Evolutionary conservation across 192 early-diverging fungal genomes (phyloP).

Genomic region (Funneliformis geosporum): DNA sequence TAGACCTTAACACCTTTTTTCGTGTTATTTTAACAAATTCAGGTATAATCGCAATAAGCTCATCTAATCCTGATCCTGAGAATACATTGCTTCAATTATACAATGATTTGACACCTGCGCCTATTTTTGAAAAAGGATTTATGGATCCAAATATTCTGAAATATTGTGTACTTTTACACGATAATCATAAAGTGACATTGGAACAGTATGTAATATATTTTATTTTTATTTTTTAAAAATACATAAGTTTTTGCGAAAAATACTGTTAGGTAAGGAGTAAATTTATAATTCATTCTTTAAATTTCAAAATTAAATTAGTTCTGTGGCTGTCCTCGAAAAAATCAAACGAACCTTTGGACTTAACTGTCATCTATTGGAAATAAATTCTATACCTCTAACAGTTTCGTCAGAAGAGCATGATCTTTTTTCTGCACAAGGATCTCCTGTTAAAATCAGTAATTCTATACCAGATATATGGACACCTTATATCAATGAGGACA

Average conservation of each 20-base stretch:
- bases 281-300: neutral
- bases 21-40: slow-evolving; percentile 31
- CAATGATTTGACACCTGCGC: slow-evolving; percentile 50
- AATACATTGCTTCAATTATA: slow-evolving; percentile 63
- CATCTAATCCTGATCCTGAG: slow-evolving; percentile 75
- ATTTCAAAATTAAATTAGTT: slow-evolving; percentile 40
- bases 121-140: slow-evolving; percentile 68
- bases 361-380: slow-evolving; percentile 57
- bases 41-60: slow-evolving; percentile 63
- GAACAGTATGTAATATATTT: slow-evolving; percentile 50
- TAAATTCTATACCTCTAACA: slow-evolving; percentile 56
- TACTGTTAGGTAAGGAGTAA: too few species aligned
- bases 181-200: slow-evolving; percentile 56
- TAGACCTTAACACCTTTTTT: neutral
- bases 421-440: neutral
- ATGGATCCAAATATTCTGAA: slow-evolving; percentile 80
- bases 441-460: neutral
- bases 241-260: neutral
- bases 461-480: slow-evolving; percentile 47
- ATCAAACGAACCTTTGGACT: slow-evolving; percentile 70
- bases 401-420: slow-evolving; percentile 35
- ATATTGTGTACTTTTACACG: slow-evolving; percentile 86
- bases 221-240: slow-evolving; percentile 13
- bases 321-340: slow-evolving; percentile 57
- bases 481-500: slow-evolving; percentile 37